A percentile compares a stretch with the other conserved stretches of the same genome.
These are phyloP conservation scores for Cercospora sp. DNA, from an alignment of 2,329 filamentous ascomycete genomes.

Conservation along the genomic window DNA sequence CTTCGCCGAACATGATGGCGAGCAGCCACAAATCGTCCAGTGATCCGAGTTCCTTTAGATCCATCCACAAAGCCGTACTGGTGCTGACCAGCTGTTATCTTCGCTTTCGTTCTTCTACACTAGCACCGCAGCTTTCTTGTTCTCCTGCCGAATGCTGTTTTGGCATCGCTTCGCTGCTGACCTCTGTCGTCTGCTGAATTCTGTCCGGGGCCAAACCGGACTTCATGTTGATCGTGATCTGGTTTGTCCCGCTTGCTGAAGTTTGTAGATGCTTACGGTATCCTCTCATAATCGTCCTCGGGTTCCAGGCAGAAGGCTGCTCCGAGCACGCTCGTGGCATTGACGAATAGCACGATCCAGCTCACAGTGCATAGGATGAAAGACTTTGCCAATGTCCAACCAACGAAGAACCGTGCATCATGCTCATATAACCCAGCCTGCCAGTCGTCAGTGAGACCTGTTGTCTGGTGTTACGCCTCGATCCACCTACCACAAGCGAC, in stretches of 20 bases:
- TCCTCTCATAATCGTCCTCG: constrained; percentile 85
- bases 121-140: not conserved
- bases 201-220: not conserved
- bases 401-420: constrained; percentile 78
- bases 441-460: constrained; percentile 10
- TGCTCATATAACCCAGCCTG: constrained; percentile 82
- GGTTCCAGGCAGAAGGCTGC: constrained; percentile 71
- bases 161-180: not conserved
- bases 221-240: not conserved
- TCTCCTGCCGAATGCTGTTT: not conserved
- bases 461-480: not conserved
- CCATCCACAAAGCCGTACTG: not conserved
- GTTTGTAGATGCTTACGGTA: constrained; percentile 35
- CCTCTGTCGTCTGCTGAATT: not conserved
- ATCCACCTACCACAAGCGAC: constrained; percentile 71
- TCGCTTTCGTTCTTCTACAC: not conserved
- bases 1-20: constrained; percentile 18
- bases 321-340: constrained; percentile 60
- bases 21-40: not conserved
- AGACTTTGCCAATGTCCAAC: constrained; percentile 77
- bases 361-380: constrained; percentile 70
- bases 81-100: not conserved
- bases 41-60: not conserved
- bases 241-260: not conserved
- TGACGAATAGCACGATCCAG: constrained; percentile 57